Conservation (phyloP, 1,284 basidiomycete genomes). For the Sphaerobolus stellatus region DNA sequence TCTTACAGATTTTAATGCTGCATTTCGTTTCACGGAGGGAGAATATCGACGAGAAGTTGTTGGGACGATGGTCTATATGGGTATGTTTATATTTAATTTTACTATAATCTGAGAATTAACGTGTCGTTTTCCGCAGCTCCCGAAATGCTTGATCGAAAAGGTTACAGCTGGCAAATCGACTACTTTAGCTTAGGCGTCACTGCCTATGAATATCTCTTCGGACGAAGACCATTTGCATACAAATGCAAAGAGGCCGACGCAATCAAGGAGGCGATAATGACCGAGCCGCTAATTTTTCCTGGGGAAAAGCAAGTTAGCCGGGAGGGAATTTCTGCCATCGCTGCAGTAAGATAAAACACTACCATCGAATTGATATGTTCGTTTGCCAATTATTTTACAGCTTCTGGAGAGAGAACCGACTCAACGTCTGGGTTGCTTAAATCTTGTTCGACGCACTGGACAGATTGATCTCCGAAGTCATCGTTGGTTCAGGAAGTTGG, state of each 20-base stretch:
- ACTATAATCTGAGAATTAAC: no score
- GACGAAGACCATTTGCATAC: slow-evolving; percentile 79
- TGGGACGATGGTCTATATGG: slow-evolving; percentile 98
- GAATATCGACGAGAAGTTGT: slow-evolving; percentile 88
- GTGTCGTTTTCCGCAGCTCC: no score
- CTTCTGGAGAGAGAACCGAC: slow-evolving; percentile 82
- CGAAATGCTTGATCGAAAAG: slow-evolving; percentile 76
- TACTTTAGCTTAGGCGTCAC: slow-evolving; percentile 96
- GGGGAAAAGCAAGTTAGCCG: slow-evolving; percentile 45
- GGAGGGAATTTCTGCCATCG: slow-evolving; percentile 38
- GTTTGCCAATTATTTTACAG: slow-evolving; percentile 51
- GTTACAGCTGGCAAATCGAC: slow-evolving; percentile 88
- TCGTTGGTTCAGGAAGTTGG: slow-evolving; percentile 80
- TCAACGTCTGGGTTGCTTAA: slow-evolving; percentile 78
- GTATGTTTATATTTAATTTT: no score
- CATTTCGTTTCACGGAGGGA: slow-evolving; percentile 91
- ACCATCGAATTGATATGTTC: no score
- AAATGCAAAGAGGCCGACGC: slow-evolving; percentile 77
- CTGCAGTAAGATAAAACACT: slow-evolving; percentile 20
- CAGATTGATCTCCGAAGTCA: slow-evolving; percentile 77
- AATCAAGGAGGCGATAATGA: slow-evolving; percentile 79
- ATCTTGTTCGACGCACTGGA: slow-evolving; percentile 57
- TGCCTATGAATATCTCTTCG: slow-evolving; percentile 83
- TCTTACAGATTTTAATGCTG: slow-evolving; percentile 98
- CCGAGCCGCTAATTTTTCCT: slow-evolving; percentile 65